Conservation (phyloP, 345 rosid genomes). For the Citrus mangshanensis region DNA sequence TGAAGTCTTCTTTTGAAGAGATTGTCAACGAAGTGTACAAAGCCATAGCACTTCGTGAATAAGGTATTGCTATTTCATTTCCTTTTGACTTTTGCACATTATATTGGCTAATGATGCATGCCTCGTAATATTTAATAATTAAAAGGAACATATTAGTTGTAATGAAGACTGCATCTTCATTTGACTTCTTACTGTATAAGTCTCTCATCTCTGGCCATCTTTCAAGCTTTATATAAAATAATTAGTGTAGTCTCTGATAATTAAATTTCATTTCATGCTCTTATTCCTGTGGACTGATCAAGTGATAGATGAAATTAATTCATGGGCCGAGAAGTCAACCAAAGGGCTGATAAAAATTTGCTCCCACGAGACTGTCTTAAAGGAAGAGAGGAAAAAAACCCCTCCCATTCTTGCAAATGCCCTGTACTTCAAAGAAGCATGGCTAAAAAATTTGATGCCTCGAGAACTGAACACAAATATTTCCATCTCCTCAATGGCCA, state of each 20-base stretch:
- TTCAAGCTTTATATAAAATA: too few species aligned
- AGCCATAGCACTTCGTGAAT: slow-evolving; percentile 14
- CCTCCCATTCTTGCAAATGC: slow-evolving; percentile 32
- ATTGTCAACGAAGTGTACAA: background rate
- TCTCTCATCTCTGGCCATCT: too few species aligned
- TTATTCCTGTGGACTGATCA: slow-evolving; percentile 16
- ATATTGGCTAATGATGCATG: too few species aligned
- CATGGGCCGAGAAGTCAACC: slow-evolving; percentile 26
- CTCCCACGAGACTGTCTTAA: slow-evolving; percentile 19
- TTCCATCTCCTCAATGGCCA: slow-evolving; percentile 26
- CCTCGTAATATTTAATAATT: too few species aligned
- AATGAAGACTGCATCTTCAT: too few species aligned
- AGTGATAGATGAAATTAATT: slow-evolving; percentile 23
- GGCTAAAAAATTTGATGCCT: slow-evolving; percentile 19
- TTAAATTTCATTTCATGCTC: background rate
- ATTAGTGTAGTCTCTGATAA: background rate
- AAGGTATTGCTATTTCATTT: slow-evolving; percentile 4
- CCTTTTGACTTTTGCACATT: background rate
- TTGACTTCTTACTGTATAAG: too few species aligned
- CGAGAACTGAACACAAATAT: slow-evolving; percentile 11
- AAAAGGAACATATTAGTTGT: too few species aligned
- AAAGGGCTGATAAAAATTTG: slow-evolving; percentile 27
- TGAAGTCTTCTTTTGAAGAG: slow-evolving; percentile 11
- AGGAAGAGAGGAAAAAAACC: background rate
- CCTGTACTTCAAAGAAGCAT: slow-evolving; percentile 38